phyloP scores from a whole-genome alignment of 441 rosid species.

The Breynia disticha region DNA sequence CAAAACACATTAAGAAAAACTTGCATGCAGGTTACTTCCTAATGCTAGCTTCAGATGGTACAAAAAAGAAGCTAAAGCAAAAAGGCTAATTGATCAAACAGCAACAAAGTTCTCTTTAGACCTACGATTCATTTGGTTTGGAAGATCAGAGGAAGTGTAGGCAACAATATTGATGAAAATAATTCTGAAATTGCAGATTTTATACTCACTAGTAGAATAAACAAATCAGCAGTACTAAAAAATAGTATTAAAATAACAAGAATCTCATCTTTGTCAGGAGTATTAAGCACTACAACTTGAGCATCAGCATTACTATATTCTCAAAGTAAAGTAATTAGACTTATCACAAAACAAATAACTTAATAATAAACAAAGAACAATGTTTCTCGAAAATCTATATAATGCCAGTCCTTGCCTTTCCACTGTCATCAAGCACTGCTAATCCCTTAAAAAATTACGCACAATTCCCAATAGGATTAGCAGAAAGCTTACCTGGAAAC shows the following conservation, averaged over 20 bases:
- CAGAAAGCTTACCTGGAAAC: constrained; percentile 12
- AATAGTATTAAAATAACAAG: constrained; percentile 16
- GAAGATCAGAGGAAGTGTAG: no score
- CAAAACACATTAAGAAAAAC: constrained; percentile 1
- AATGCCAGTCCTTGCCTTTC: constrained; percentile 13
- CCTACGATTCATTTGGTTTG: no score
- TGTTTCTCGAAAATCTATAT: constrained; percentile 10
- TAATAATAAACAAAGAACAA: constrained; percentile 20
- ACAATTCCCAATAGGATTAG: constrained; percentile 30
- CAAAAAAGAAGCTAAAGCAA: constrained; percentile 6
- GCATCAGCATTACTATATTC: constrained; percentile 21
- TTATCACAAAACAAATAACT: constrained; percentile 18
- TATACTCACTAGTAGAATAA: constrained; percentile 18
- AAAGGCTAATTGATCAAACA: constrained; percentile 1
- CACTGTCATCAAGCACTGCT: constrained; percentile 15
- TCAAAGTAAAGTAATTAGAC: constrained; percentile 6
- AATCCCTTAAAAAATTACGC: constrained; percentile 25
- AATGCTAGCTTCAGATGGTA: not conserved
- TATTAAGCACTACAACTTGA: constrained; percentile 10
- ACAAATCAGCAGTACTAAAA: constrained; percentile 9
- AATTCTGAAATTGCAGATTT: constrained; percentile 11
- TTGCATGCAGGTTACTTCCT: constrained; percentile 5
- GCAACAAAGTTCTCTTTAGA: not conserved
- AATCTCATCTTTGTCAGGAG: constrained; percentile 17
- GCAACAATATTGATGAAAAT: not conserved